Evolutionary conservation across 192 early-diverging fungal species (phyloP).

Genomic region (Linnemannia zychae): DNA sequence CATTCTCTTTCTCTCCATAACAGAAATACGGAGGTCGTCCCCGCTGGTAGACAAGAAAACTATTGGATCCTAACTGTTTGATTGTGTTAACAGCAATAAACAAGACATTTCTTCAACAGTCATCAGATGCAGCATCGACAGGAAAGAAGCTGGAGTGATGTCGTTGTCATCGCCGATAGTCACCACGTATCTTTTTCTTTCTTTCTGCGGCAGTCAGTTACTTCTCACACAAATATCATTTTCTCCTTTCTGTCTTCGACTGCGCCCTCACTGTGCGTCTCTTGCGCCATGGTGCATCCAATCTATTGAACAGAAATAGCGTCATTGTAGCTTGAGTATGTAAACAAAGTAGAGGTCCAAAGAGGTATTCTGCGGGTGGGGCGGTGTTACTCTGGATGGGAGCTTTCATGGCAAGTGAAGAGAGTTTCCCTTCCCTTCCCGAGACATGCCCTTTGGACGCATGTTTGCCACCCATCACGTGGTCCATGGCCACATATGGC

Average conservation of each 20-base stretch:
- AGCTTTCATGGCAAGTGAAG: background rate
- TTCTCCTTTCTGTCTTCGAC: background rate
- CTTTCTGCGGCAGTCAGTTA: background rate
- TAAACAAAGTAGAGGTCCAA: background rate
- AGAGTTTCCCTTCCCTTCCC: background rate
- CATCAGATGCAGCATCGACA: background rate
- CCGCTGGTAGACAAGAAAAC: background rate
- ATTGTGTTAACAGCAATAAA: background rate
- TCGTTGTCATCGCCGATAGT: background rate
- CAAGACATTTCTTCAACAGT: background rate
- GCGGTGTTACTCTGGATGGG: background rate
- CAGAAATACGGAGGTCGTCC: slow-evolving; percentile 6
- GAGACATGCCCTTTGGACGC: background rate
- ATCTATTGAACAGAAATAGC: background rate
- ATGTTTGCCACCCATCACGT: background rate
- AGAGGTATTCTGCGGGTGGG: background rate
- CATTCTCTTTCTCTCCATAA: background rate
- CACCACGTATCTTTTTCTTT: background rate
- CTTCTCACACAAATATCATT: background rate
- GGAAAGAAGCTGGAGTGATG: background rate
- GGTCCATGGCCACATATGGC: background rate
- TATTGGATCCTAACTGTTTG: too few species aligned
- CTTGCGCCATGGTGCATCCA: background rate
- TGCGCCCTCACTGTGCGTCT: background rate
- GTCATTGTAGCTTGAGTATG: background rate